Percentiles rank a stretch among this genome's conserved stretches.
phyloP scores from a whole-genome alignment of 225 moss, liverwort and hornwort genomes.

The Polytrichum formosum region DNA sequence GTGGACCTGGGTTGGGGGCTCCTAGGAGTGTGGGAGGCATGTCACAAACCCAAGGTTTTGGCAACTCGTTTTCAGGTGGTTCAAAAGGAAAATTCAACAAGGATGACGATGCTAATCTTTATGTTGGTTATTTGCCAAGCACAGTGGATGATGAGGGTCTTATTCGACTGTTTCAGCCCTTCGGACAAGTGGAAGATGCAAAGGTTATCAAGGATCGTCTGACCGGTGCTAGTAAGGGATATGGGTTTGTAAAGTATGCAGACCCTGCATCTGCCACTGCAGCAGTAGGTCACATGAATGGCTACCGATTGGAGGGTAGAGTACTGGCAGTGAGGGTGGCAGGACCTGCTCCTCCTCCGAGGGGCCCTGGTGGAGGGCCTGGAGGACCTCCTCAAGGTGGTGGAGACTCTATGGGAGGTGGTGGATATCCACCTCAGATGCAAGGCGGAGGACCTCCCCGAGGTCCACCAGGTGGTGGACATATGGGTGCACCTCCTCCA shows the following conservation, averaged over 20 bases:
- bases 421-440: constrained; percentile 72
- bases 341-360: constrained; percentile 87
- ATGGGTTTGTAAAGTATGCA: constrained; percentile 92
- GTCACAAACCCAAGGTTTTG: constrained; percentile 62
- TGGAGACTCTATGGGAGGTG: constrained; percentile 67
- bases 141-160: constrained; percentile 95
- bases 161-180: constrained; percentile 77
- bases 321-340: constrained; percentile 94
- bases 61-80: constrained; percentile 54
- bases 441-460: constrained; percentile 77
- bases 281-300: constrained; percentile 88
- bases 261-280: constrained; percentile 83
- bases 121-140: constrained; percentile 93
- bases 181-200: constrained; percentile 89
- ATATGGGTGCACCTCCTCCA: constrained; percentile 70
- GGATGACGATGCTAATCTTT: constrained; percentile 95
- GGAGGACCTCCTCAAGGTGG: constrained; percentile 66
- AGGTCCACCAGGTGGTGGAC: constrained; percentile 74
- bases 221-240: constrained; percentile 92
- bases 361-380: constrained; percentile 77
- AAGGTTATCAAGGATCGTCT: constrained; percentile 93
- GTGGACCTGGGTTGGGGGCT: constrained; percentile 58
- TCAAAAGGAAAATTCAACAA: constrained; percentile 78
- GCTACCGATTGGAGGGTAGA: constrained; percentile 89
- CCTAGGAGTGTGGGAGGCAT: constrained; percentile 53